Base-by-base conservation (phyloP, 2,329 filamentous ascomycete species). In the Aspergillaceae sp. region DNA sequence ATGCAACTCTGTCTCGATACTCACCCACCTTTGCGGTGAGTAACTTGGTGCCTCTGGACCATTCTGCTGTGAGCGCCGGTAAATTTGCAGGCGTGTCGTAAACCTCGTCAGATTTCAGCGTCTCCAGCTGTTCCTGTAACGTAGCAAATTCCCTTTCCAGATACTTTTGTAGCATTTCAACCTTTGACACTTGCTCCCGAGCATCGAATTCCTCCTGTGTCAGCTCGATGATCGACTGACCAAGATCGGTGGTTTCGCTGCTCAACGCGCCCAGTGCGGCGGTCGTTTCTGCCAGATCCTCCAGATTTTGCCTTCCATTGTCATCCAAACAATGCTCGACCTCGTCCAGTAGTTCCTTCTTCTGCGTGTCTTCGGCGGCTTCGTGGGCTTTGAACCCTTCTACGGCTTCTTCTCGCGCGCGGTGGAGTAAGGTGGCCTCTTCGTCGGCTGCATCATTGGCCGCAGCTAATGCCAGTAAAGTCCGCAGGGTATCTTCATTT, bases 401-500 rank as follows among this genome's bases (percentile, higher is more conserved):
- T 7, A 68, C 51, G 11, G 63, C 61, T 50, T 69, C 62, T 54
- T 68, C 60, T 4, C 63, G 61, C 5, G 65, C 65, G 26, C 60
- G 60, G 35, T 69, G 62, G 30, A 68, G 52, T 10, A 66, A 52
- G 9, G 50, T 54, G 11, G 57, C 57, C 41, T 69, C 67, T 11
- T 72, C 67, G 42, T 71, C 64, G 7, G 85, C 86, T 8, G 78
- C 70, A 60, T 95, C 89, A 62, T 92, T 94, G 37, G 82, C 73
- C 7, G 82, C 74, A 19, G 86, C 86, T 5, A 95, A 74, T 28
- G 83, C 78, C 6, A 94, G 76, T 3, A 95, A 75, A 1, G 77
- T 81, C 52, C 81, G 83, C 42, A 95, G 74, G 0, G 90, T 96
- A 40, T 91, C 86, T 29, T 84, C 76, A 61, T 92, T 96, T 57